Evolutionary conservation across 495 filamentous ascomycete genomes (phyloP).

Genomic region (Bombardia bombarda): DNA sequence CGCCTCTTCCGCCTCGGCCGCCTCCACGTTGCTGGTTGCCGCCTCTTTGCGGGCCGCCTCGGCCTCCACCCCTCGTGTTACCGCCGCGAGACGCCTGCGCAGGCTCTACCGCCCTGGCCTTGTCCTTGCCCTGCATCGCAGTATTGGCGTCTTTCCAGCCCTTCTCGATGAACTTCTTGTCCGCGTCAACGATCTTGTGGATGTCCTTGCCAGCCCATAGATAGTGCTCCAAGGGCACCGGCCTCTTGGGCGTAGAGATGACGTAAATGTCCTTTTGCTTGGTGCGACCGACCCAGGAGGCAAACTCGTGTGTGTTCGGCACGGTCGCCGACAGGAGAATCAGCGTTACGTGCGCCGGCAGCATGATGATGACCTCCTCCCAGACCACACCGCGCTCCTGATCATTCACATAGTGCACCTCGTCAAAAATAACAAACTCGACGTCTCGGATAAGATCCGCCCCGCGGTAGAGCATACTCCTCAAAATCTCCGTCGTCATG

Average conservation of each 20-base stretch:
- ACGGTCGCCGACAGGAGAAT: conserved; percentile 95
- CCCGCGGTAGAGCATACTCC: conserved; percentile 96
- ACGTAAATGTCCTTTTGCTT: conserved; percentile 99
- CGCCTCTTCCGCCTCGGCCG: conserved; percentile 48
- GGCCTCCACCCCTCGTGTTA: conserved; percentile 41
- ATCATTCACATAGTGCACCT: conserved; percentile 98
- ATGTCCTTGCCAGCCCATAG: conserved; percentile 90
- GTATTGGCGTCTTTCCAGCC: conserved; percentile 94
- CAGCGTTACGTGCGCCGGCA: conserved; percentile 90
- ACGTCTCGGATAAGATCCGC: conserved; percentile 96
- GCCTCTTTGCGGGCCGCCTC: conserved; percentile 46
- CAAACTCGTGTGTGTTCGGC: conserved; percentile 95
- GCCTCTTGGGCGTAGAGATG: conserved; percentile 92
- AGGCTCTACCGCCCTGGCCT: conserved; percentile 51
- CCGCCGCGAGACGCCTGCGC: conserved; percentile 38
- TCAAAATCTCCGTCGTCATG: conserved; percentile 97
- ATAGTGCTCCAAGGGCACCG: conserved; percentile 91
- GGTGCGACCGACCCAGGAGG: conserved; percentile 94
- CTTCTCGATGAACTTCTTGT: conserved; percentile 81
- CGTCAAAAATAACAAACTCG: conserved; percentile 98
- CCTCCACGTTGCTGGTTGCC: conserved; percentile 46
- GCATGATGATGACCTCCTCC: conserved; percentile 99
- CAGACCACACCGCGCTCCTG: conserved; percentile 95
- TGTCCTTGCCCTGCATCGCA: conserved; percentile 74
- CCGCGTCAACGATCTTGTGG: conserved; percentile 85